phyloP scores from a whole-genome alignment of 2,329 filamentous ascomycete genomes.

The Neofusicoccum umdonicola region DNA sequence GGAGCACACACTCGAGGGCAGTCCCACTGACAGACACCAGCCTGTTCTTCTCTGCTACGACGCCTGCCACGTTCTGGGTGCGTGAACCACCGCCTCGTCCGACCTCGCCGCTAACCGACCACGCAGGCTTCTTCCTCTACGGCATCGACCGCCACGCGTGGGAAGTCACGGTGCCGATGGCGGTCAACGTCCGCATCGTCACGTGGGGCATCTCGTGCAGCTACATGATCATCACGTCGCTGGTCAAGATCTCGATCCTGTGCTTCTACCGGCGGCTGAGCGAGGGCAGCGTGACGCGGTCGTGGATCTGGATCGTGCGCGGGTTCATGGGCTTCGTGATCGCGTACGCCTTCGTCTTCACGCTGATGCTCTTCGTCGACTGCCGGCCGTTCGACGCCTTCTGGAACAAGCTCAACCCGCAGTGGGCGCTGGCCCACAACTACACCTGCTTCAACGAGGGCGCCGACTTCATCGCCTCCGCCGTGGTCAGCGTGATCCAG shows the following conservation, averaged over 20 bases:
- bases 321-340: constrained; percentile 39
- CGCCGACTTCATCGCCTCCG: constrained; percentile 37
- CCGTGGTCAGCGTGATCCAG: constrained; percentile 38
- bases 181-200: constrained; percentile 3
- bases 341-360: constrained; percentile 39
- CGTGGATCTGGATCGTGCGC: constrained; percentile 41
- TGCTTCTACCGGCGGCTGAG: constrained; percentile 45
- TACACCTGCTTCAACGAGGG: constrained; percentile 37
- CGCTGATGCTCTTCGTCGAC: constrained; percentile 34
- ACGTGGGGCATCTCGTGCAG: background rate
- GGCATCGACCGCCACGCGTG: constrained; percentile 8
- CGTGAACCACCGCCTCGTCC: background rate
- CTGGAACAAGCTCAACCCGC: constrained; percentile 38
- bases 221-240: constrained; percentile 28
- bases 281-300: constrained; percentile 32
- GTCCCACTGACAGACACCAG: background rate
- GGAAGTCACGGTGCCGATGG: background rate
- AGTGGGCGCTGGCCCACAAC: background rate
- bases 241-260: constrained; percentile 35
- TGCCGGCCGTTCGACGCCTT: constrained; percentile 42
- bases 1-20: background rate
- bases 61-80: background rate
- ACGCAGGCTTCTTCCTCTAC: background rate
- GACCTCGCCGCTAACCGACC: background rate
- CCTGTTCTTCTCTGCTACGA: background rate